These are phyloP conservation scores for Carex pumila DNA, from an alignment of 176 grass and related monocot genomes.

Conservation along the genomic window DNA sequence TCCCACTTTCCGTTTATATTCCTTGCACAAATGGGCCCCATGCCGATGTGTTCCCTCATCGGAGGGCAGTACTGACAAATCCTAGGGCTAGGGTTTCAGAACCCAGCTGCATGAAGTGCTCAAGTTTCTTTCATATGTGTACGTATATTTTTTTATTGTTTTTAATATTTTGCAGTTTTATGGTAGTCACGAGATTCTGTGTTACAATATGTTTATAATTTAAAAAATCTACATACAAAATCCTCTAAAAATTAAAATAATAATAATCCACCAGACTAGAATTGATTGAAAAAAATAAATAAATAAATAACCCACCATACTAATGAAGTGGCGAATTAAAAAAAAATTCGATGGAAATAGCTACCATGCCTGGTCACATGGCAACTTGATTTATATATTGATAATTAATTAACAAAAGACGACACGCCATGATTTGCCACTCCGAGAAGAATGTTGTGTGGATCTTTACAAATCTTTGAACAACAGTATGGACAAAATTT, in stretches of 20 bases:
- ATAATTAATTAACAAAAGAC: not conserved
- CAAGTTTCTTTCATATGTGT: not conserved
- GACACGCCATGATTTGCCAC: not conserved
- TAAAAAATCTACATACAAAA: too few relatives aligned
- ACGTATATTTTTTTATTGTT: not conserved
- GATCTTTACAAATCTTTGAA: constrained; percentile 11
- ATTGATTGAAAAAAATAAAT: too few relatives aligned
- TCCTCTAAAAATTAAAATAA: too few relatives aligned
- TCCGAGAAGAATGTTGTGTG: not conserved
- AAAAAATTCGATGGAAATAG: not conserved
- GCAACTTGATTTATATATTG: not conserved
- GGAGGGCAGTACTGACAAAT: not conserved
- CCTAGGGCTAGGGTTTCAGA: not conserved
- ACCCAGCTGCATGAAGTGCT: not conserved
- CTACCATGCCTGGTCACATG: not conserved
- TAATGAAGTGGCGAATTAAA: too few relatives aligned
- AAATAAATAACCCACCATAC: not conserved
- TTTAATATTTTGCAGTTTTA: not conserved
- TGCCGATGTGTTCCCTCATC: constrained; percentile 1
- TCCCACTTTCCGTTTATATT: not conserved
- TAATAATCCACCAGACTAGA: too few relatives aligned
- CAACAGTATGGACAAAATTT: constrained; percentile 1
- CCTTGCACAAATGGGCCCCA: not conserved
- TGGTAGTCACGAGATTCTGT: not conserved
- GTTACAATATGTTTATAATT: not conserved